Base-by-base conservation (phyloP, 2,329 filamentous ascomycete genomes). In the Didymella lethalis region DNA sequence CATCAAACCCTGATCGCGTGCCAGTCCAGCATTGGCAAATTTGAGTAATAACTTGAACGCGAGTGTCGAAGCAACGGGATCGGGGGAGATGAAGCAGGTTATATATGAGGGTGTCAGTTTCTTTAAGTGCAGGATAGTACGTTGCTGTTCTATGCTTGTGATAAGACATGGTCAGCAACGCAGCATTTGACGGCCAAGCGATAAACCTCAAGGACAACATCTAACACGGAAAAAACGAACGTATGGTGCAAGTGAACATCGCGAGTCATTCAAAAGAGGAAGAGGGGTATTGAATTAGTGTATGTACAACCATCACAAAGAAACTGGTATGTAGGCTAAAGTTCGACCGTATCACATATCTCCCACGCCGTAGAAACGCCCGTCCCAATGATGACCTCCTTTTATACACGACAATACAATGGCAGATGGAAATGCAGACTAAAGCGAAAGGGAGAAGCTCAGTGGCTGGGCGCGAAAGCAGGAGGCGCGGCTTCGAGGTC, bases 401-500 rank as follows among this genome's bases (percentile, higher is more conserved):
- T 57, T 57, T 46, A 28, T 53, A 52, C 44, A 57, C 49, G 48
- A 58, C 49, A 43, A 36, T 48, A 48, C 48, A 52, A 20, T 26
- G 43, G 43, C 48, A 52, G 44, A 23, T 26, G 43, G 31, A 26
- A 48, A 26, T 28, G 26, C 28, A 44, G 25, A 28, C 32, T 50
- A 32, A 31, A 38, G 40, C 46, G 20, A 50, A 29, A 46, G 26
- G 36, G 2, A 4, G 18, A 32, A 18, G 20, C 32, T 62, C 64
- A 75, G 52, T 70, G 62, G 41, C 59, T 65, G 3, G 64, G 53
- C 14, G 75, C 77, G 58, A 80, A 71, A 3, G 79, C 79, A 4
- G 81, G 79, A 26, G 79, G 78, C n/a, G 81, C 77, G 16, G 82
- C 81, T 63, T 85, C 83, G 10, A 85, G 70, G 64, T 85, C 83